These are phyloP conservation scores for Aspergillus ochraceus DNA, from an alignment of 2,329 filamentous ascomycete genomes.

Conservation along the genomic window DNA sequence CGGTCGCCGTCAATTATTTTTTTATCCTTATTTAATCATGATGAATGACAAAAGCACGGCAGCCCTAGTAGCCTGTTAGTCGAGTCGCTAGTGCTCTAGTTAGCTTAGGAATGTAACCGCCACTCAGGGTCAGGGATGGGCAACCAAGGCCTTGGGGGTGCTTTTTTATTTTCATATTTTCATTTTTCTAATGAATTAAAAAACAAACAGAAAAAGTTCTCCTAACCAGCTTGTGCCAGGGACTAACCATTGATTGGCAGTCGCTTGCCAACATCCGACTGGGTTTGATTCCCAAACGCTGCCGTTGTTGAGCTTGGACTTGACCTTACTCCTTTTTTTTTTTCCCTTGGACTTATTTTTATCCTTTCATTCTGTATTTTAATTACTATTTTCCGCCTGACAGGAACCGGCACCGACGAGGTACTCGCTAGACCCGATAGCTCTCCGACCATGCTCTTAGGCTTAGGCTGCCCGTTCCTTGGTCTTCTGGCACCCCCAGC, in stretches of 20 bases:
- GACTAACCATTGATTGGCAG: background rate
- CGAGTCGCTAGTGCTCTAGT: slow-evolving; percentile 10
- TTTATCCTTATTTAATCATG: background rate
- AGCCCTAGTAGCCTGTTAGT: slow-evolving; percentile 8
- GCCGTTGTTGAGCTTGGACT: background rate
- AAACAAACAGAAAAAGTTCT: background rate
- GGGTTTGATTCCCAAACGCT: background rate
- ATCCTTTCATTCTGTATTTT: background rate
- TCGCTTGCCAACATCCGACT: background rate
- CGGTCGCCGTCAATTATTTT: no score
- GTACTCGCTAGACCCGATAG: background rate
- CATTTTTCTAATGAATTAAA: background rate
- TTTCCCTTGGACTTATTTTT: background rate
- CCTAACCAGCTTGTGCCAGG: background rate
- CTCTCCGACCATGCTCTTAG: background rate
- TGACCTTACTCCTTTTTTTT: background rate
- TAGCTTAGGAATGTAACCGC: slow-evolving; percentile 13
- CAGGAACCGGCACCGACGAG: background rate
- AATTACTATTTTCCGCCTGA: background rate
- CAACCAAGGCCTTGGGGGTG: background rate
- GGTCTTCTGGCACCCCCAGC: background rate
- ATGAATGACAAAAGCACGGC: slow-evolving; percentile 16
- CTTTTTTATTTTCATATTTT: slow-evolving; percentile 1
- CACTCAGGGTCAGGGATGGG: slow-evolving; percentile 10
- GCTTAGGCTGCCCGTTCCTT: slow-evolving; percentile 2